Evolutionary conservation across 805 yeast species (phyloP).

Genomic region (Yamadazyma olivae): DNA sequence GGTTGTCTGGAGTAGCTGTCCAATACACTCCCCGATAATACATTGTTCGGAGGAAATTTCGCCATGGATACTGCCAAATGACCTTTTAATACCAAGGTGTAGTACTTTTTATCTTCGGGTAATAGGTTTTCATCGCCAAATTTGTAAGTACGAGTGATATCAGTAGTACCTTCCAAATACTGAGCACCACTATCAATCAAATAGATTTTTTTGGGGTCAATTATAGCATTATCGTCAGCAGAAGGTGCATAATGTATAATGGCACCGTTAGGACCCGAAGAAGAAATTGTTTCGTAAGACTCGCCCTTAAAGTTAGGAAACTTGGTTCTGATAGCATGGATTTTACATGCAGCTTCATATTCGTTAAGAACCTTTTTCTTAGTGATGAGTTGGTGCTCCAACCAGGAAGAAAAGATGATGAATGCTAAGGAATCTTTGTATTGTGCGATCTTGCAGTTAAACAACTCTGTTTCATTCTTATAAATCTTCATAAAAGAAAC

Average conservation of each 20-base stretch:
- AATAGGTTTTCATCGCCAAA: constrained; percentile 38
- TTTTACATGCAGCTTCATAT: constrained; percentile 60
- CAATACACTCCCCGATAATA: constrained; percentile 48
- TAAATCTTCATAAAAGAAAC: constrained; percentile 59
- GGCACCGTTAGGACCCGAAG: constrained; percentile 74
- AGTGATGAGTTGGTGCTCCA: constrained; percentile 53
- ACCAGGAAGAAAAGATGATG: constrained; percentile 76
- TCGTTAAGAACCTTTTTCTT: constrained; percentile 48
- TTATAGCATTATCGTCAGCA: constrained; percentile 49
- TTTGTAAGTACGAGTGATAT: constrained; percentile 85
- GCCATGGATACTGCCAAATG: constrained; percentile 82
- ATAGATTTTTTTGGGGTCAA: constrained; percentile 58
- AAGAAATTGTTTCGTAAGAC: constrained; percentile 73
- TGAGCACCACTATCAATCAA: constrained; percentile 60
- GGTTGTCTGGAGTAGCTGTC: constrained; percentile 83
- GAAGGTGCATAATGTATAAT: constrained; percentile 76
- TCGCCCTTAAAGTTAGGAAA: constrained; percentile 58
- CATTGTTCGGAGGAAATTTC: constrained; percentile 67
- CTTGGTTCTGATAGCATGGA: constrained; percentile 52
- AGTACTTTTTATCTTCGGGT: constrained; percentile 67
- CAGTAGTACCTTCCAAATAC: constrained; percentile 75
- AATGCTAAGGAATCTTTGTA: constrained; percentile 79
- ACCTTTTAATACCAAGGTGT: constrained; percentile 87
- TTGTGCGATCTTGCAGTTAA: constrained; percentile 74
- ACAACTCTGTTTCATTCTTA: constrained; percentile 70